Evolutionary conservation across 192 early-diverging fungal genomes (phyloP).

Genomic region (Entomortierella lignicola): DNA sequence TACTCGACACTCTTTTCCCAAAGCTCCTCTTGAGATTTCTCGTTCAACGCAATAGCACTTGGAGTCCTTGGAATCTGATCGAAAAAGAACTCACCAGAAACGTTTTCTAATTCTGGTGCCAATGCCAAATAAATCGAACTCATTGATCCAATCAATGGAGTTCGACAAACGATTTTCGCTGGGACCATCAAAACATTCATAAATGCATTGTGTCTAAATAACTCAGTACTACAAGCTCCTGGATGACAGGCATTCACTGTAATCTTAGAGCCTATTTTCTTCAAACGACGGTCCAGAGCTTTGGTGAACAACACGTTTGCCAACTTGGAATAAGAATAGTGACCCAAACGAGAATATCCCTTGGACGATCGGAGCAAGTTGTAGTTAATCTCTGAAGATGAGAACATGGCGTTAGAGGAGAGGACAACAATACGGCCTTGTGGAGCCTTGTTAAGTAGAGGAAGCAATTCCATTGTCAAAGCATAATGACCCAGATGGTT

Average conservation of each 20-base stretch:
- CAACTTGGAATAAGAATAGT: slow-evolving; percentile 70
- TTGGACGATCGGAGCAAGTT: slow-evolving; percentile 56
- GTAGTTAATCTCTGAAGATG: slow-evolving; percentile 57
- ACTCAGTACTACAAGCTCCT: slow-evolving; percentile 60
- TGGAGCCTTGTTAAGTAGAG: slow-evolving; percentile 49
- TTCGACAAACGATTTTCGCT: slow-evolving; percentile 49
- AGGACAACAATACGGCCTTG: slow-evolving; percentile 63
- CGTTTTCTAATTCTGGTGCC: slow-evolving; percentile 56
- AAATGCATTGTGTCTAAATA: slow-evolving; percentile 59
- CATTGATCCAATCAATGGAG: slow-evolving; percentile 49
- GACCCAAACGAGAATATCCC: slow-evolving; percentile 61
- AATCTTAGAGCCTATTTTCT: slow-evolving; percentile 16
- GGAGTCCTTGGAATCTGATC: slow-evolving; percentile 38
- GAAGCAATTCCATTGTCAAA: slow-evolving; percentile 57
- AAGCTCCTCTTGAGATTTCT: slow-evolving; percentile 29
- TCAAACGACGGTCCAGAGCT: slow-evolving; percentile 60
- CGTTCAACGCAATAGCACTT: slow-evolving; percentile 26
- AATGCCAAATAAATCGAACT: slow-evolving; percentile 59
- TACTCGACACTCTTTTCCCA: slow-evolving; percentile 54
- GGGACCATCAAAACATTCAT: slow-evolving; percentile 55
- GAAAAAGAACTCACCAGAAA: slow-evolving; percentile 57
- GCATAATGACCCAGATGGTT: slow-evolving; percentile 71
- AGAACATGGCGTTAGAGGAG: slow-evolving; percentile 59
- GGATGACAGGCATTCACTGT: slow-evolving; percentile 70
- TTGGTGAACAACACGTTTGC: slow-evolving; percentile 63